These are phyloP conservation scores for Marasmius tenuissimus DNA, from an alignment of 1,284 basidiomycete species.

Conservation along the genomic window DNA sequence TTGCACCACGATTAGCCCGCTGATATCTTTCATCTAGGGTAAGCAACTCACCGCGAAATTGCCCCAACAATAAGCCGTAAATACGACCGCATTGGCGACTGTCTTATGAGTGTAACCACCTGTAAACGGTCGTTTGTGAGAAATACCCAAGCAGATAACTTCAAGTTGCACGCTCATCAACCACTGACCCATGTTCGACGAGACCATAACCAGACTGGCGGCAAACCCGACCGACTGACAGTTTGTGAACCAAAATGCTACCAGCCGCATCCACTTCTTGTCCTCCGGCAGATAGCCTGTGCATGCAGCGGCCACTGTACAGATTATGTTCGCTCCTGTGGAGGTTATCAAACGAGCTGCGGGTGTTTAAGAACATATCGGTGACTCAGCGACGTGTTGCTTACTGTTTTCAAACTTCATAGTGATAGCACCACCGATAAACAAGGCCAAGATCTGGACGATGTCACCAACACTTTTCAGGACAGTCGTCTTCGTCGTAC, in stretches of 20 bases:
- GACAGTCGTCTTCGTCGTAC: constrained; percentile 3
- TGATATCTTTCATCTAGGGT: background rate
- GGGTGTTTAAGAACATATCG: background rate
- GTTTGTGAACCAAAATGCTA: constrained; percentile 6
- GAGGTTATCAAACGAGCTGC: constrained; percentile 1
- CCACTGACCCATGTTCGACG: constrained; percentile 7
- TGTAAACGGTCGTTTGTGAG: background rate
- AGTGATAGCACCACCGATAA: background rate
- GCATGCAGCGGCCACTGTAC: constrained; percentile 4
- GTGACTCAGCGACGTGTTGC: background rate
- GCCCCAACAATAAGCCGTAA: constrained; percentile 2
- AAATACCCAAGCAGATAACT: background rate
- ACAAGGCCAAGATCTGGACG: background rate
- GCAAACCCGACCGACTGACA: constrained; percentile 7
- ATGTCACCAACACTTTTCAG: constrained; percentile 6
- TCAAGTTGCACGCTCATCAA: background rate
- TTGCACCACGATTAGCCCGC: background rate
- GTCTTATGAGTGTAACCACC: constrained; percentile 3
- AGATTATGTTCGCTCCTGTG: constrained; percentile 4
- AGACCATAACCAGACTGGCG: constrained; percentile 5
- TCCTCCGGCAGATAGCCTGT: constrained; percentile 4
- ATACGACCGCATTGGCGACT: background rate
- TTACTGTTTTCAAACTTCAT: constrained; percentile 3
- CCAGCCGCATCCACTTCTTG: constrained; percentile 3
- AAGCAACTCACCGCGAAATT: background rate